Base-by-base conservation (phyloP, 164 flowering plant genomes). In the Tinospora cordifolia region DNA sequence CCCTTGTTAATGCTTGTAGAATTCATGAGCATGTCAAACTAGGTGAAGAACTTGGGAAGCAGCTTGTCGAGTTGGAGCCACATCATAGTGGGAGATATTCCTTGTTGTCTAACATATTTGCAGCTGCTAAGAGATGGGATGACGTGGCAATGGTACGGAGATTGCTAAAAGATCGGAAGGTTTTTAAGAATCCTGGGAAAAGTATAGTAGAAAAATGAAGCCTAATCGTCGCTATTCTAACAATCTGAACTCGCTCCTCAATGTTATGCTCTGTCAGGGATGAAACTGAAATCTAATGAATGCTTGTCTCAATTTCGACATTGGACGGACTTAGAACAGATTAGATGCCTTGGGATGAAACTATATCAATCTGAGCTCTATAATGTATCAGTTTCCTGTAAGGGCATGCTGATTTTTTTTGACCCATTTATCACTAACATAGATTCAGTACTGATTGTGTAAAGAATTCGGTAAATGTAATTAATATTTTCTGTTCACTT, bases 71-170 rank as follows among this genome's bases (percentile, higher is more conserved):
- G 57, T 51, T 77, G 69, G 82, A 81, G 69, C 80, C 82, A 6
- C 65, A 81, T 30, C 76, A 79, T 64, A 62, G 80, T 70, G 83
- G 83, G 63, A 74, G 79, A 36, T 81, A 81, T 68, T 69, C 67
- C 27, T 54, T 75, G 59, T 60, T 79, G 69, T 72, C 72, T 14
- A 79, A 79, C 46, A 71, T 79, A 62, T 72, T 76, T 73, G 79
- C 84, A 26, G 71, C 72, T 54, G 74, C 79, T 19, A 41, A 67
- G 44, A 70, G 74, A 60, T 81, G 82, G 84, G 81, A 77, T 65
- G 82, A 79, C 68, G 80, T 64, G 44, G 77, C 62, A 3, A 70
- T 46, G 67, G 69, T 79, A 44, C 71, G 77, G 62, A 60, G 65
- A 19, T 70, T 76, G 76, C 34, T 76, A 63, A 79, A 69, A 76